phyloP scores from a whole-genome alignment of 179 eudicot species.

The Beta corolliflora region DNA sequence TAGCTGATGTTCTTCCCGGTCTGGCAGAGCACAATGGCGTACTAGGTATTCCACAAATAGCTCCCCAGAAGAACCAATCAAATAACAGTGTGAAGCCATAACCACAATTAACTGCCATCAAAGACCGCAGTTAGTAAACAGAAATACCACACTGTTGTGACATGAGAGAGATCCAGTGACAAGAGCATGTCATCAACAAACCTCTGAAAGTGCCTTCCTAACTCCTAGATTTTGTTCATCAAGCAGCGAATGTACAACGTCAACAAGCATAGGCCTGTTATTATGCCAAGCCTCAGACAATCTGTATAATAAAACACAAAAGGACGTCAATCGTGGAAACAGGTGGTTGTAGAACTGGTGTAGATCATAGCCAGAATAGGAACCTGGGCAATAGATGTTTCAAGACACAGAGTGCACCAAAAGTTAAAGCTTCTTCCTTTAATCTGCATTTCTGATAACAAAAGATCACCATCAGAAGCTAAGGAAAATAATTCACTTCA shows the following conservation, averaged over 20 bases:
- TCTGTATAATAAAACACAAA: constrained; percentile 43
- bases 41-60: constrained; percentile 90
- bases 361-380: constrained; percentile 15
- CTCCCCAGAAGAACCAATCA: constrained; percentile 93
- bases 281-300: constrained; percentile 91
- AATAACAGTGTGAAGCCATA: constrained; percentile 98
- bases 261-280: constrained; percentile 74
- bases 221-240: constrained; percentile 83
- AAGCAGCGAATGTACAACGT: constrained; percentile 68
- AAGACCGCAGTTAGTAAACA: constrained; percentile 21
- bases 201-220: constrained; percentile 95
- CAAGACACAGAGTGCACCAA: constrained; percentile 90
- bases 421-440: constrained; percentile 86
- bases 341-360: constrained; percentile 12
- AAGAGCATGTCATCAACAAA: constrained; percentile 27
- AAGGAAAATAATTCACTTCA: not conserved
- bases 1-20: constrained; percentile 45
- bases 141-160: not conserved
- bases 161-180: not conserved
- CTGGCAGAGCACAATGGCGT: constrained; percentile 74
- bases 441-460: constrained; percentile 86
- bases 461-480: constrained; percentile 14
- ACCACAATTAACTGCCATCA: constrained; percentile 77
- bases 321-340: constrained; percentile 17
- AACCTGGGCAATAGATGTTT: constrained; percentile 98